These are phyloP conservation scores for Fragilaria radians DNA, from an alignment of 108 stramenopile genomes.

Conservation along the genomic window DNA sequence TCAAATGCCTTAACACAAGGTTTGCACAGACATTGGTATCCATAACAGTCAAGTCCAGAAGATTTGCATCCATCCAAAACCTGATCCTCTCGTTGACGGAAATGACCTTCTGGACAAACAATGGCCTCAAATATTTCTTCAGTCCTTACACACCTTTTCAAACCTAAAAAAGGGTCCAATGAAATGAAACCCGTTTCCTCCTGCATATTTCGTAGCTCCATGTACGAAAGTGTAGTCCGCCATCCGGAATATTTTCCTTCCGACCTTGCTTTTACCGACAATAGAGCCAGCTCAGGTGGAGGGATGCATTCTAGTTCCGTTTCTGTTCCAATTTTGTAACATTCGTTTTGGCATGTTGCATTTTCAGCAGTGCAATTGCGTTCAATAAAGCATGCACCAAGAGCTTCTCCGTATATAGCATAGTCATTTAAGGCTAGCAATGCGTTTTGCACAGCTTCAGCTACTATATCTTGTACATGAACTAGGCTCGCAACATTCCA, in stretches of 20 bases:
- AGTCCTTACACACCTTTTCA: conserved; percentile 20
- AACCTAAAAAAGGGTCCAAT: background rate
- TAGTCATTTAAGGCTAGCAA: conserved; percentile 9
- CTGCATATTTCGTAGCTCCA: conserved; percentile 38
- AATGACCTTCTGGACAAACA: conserved; percentile 23
- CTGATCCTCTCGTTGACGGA: conserved; percentile 1
- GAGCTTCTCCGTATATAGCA: conserved; percentile 3
- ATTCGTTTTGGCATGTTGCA: background rate
- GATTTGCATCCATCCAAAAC: conserved; percentile 16
- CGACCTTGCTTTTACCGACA: background rate
- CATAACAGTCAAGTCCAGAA: conserved; percentile 23
- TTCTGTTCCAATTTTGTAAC: background rate
- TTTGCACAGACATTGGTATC: conserved; percentile 24
- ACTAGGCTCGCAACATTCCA: conserved; percentile 27
- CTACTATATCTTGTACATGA: conserved; percentile 17
- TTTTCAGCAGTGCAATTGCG: background rate
- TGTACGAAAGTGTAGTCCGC: conserved; percentile 23
- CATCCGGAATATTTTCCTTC: conserved; percentile 27
- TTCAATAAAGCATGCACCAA: conserved; percentile 2
- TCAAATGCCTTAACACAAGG: conserved; percentile 31
- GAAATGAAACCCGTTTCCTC: conserved; percentile 30
- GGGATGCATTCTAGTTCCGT: too few relatives aligned
- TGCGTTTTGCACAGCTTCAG: conserved; percentile 24
- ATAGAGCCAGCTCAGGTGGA: background rate
- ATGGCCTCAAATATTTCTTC: conserved; percentile 26